Evolutionary conservation across 176 grass and related monocot species (phyloP).

Genomic region (Oryza punctata): DNA sequence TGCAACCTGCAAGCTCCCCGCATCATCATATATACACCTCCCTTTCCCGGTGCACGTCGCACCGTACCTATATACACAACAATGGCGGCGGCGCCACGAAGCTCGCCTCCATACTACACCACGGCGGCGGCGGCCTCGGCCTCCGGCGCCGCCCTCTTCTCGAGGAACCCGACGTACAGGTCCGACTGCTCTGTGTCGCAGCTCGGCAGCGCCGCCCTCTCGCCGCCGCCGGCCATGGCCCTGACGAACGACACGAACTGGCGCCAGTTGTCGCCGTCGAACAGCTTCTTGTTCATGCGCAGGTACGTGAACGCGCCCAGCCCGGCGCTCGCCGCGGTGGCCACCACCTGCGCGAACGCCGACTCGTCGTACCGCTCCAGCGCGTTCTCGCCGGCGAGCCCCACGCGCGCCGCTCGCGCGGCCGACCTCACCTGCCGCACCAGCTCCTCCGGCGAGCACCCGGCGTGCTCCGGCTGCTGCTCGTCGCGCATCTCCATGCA

Average conservation of each 20-base stretch:
- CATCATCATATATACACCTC: conserved; percentile 29
- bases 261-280: conserved; percentile 84
- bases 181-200: conserved; percentile 79
- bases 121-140: conserved; percentile 47
- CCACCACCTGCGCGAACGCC: conserved; percentile 69
- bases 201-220: conserved; percentile 45
- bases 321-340: conserved; percentile 45
- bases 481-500: conserved; percentile 99
- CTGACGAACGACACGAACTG: conserved; percentile 86
- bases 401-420: conserved; percentile 36
- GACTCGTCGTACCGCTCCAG: conserved; percentile 85
- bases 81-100: conserved; percentile 13
- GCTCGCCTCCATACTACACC: conserved; percentile 8
- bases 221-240: conserved; percentile 62
- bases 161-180: conserved; percentile 82
- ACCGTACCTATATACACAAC: conserved; percentile 2
- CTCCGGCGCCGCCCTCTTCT: conserved; percentile 46
- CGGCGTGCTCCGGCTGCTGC: conserved; percentile 78
- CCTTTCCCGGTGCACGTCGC: neutral
- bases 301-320: conserved; percentile 89
- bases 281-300: conserved; percentile 82
- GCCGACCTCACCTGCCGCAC: conserved; percentile 71
- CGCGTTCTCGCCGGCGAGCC: conserved; percentile 93
- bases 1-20: conserved; percentile 25
- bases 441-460: conserved; percentile 71